These are phyloP conservation scores for Phaffia australis DNA, from an alignment of 768 basidiomycete species.

Conservation along the genomic window DNA sequence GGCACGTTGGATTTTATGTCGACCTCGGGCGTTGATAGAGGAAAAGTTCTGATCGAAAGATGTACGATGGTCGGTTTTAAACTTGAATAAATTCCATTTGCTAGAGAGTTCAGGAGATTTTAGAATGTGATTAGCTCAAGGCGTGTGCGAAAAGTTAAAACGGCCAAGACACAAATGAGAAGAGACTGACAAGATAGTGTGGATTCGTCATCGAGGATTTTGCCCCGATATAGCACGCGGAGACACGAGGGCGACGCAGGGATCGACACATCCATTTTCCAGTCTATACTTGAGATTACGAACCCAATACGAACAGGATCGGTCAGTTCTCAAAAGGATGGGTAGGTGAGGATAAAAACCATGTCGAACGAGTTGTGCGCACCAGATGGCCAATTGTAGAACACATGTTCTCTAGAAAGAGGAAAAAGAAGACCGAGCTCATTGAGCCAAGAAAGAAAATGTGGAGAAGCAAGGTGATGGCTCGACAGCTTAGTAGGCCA, in stretches of 20 bases:
- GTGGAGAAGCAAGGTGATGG: too few species aligned
- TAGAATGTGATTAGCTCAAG: neutral
- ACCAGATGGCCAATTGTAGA: constrained; percentile 16
- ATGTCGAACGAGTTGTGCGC: neutral
- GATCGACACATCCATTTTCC: constrained; percentile 11
- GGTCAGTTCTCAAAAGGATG: too few species aligned
- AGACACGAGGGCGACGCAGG: constrained; percentile 18
- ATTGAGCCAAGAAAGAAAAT: neutral
- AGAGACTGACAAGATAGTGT: constrained; percentile 15
- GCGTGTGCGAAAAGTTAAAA: neutral
- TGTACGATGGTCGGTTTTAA: constrained; percentile 16
- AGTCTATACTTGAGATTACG: neutral
- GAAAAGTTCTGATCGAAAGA: constrained; percentile 11
- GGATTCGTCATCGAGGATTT: constrained; percentile 23
- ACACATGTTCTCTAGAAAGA: constrained; percentile 14
- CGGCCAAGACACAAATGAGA: neutral
- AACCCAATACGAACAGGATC: neutral
- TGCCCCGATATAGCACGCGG: constrained; percentile 17
- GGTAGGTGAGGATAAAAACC: neutral
- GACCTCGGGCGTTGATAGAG: neutral
- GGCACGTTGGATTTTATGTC: too few species aligned
- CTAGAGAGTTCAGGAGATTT: neutral
- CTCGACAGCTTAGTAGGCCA: neutral
- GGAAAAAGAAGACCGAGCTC: neutral
- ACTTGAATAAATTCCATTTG: neutral